A percentile compares a stretch with the other conserved stretches of the same genome.
These are phyloP conservation scores for Pseudozyma hubeiensis DNA, from an alignment of 1,284 basidiomycete species.

Conservation along the genomic window DNA sequence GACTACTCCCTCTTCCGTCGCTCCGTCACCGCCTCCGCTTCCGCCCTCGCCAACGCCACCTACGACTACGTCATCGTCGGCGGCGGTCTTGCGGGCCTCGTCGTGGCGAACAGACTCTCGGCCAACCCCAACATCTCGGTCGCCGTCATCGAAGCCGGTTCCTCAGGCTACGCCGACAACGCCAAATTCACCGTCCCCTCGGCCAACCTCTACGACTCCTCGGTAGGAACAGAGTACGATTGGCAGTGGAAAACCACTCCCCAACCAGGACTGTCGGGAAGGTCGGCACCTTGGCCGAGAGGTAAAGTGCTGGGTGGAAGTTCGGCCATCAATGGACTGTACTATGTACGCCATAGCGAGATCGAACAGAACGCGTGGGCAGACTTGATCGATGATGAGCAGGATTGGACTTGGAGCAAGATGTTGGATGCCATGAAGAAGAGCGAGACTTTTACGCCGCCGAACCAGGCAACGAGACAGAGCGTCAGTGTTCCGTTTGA, in stretches of 20 bases:
- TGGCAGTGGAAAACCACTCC: constrained; percentile 55
- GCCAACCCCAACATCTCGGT: constrained; percentile 57
- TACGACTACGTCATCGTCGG: constrained; percentile 69
- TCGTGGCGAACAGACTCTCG: constrained; percentile 57
- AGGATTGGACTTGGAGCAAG: constrained; percentile 52
- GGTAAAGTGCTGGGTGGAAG: constrained; percentile 61
- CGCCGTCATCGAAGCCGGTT: constrained; percentile 72
- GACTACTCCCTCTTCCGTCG: constrained; percentile 34
- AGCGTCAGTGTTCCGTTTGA: constrained; percentile 57
- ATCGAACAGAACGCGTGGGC: constrained; percentile 57
- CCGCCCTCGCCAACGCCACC: constrained; percentile 28
- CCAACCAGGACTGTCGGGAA: constrained; percentile 31
- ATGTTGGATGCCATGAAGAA: constrained; percentile 71
- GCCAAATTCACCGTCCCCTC: constrained; percentile 42
- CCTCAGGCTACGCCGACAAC: constrained; percentile 36
- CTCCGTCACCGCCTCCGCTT: constrained; percentile 24
- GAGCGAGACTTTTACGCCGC: constrained; percentile 71
- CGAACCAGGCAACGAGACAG: constrained; percentile 54
- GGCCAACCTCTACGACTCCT: constrained; percentile 56
- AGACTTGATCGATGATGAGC: constrained; percentile 23
- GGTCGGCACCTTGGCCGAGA: constrained; percentile 19
- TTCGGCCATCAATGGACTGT: constrained; percentile 61
- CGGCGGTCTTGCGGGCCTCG: constrained; percentile 74
- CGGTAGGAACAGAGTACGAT: constrained; percentile 47
- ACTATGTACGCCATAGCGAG: constrained; percentile 52